Conservation (phyloP, 371 early-diverging fungal species). For the Mycotypha africana region DNA sequence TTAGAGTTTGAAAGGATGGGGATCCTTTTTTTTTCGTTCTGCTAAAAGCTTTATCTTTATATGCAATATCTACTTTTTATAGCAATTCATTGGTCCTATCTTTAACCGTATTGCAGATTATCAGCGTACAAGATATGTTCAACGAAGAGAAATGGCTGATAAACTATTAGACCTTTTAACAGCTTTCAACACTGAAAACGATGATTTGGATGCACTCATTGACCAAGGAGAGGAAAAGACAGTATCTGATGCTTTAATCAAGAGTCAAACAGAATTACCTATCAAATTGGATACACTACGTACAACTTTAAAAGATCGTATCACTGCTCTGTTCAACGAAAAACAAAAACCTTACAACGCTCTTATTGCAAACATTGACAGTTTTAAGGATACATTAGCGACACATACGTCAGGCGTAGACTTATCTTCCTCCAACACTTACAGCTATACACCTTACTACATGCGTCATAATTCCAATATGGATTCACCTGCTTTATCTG, state of each 20-base stretch:
- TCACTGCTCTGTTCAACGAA: no score
- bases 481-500: constrained; percentile 31
- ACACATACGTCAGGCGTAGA: background rate
- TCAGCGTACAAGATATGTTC: constrained; percentile 15
- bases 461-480: constrained; percentile 1
- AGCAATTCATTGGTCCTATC: constrained; percentile 21
- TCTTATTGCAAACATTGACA: constrained; percentile 1
- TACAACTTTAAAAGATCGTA: no score
- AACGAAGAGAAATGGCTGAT: constrained; percentile 14
- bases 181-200: constrained; percentile 9
- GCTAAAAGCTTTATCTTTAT: no score
- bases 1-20: background rate
- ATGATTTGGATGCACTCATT: constrained; percentile 23
- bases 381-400: constrained; percentile 3
- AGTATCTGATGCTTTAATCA: constrained; percentile 9
- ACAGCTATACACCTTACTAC: constrained; percentile 1
- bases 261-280: constrained; percentile 12
- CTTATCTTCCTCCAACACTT: no score
- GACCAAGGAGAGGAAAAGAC: constrained; percentile 22
- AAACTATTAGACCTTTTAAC: constrained; percentile 5
- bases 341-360: background rate
- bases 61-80: background rate
- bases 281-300: constrained; percentile 10
- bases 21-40: no score
- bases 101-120: constrained; percentile 21